phyloP scores from a whole-genome alignment of 2,329 filamentous ascomycete species.

The Sarocladium oryzae region DNA sequence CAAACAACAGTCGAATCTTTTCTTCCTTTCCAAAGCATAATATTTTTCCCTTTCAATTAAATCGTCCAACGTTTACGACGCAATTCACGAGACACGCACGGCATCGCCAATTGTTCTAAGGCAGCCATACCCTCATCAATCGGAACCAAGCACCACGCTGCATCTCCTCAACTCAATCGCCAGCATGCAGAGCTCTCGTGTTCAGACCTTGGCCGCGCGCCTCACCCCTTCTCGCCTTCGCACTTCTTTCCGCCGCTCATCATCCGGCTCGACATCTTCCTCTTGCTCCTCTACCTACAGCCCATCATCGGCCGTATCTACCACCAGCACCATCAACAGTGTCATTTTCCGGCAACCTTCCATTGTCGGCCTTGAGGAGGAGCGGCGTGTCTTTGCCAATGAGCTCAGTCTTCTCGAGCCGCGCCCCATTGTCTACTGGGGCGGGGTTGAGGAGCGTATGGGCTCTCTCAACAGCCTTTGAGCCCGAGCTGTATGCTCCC shows the following conservation, averaged over 20 bases:
- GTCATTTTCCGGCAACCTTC: constrained; percentile 53
- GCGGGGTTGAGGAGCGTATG: constrained; percentile 56
- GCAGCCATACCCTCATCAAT: too few relatives aligned
- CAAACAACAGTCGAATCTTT: neutral
- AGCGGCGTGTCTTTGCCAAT: constrained; percentile 44
- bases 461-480: constrained; percentile 20
- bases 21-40: neutral
- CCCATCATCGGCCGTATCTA: constrained; percentile 34
- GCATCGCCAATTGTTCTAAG: neutral
- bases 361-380: constrained; percentile 50
- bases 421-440: constrained; percentile 57
- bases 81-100: neutral
- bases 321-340: constrained; percentile 48
- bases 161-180: neutral
- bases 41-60: neutral
- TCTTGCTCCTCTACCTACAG: constrained; percentile 28
- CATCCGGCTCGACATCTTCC: constrained; percentile 33
- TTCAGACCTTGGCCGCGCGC: constrained; percentile 44
- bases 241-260: constrained; percentile 46
- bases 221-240: constrained; percentile 44
- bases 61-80: neutral
- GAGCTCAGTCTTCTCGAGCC: constrained; percentile 55
- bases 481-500: neutral
- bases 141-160: neutral
- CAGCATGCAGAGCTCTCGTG: constrained; percentile 40